Conservation (phyloP, 1,284 basidiomycete genomes). For the Fistulinella staudtii region DNA sequence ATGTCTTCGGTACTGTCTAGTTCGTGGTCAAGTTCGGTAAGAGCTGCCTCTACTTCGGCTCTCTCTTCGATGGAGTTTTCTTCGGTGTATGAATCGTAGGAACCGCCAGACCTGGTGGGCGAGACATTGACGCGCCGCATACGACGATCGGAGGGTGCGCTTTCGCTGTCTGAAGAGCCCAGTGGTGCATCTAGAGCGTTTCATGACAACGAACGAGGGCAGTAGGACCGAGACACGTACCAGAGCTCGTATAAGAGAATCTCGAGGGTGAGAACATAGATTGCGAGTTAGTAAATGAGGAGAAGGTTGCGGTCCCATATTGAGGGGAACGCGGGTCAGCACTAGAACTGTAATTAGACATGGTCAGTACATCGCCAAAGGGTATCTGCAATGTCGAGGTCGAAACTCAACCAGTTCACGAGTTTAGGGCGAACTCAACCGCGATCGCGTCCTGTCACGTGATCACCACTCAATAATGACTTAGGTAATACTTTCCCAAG, state of each 20-base stretch:
- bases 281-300: conserved; percentile 42
- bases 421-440: conserved; percentile 34
- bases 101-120: conserved; percentile 34
- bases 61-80: conserved; percentile 44
- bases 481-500: conserved; percentile 15
- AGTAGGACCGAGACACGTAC: conserved; percentile 18
- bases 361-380: conserved; percentile 30
- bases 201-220: conserved; percentile 3
- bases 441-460: conserved; percentile 34
- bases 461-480: conserved; percentile 18
- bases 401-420: conserved; percentile 28
- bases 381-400: conserved; percentile 1
- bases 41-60: conserved; percentile 62
- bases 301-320: conserved; percentile 49
- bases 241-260: conserved; percentile 39
- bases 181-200: conserved; percentile 30
- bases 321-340: conserved; percentile 43
- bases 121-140: conserved; percentile 43
- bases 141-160: conserved; percentile 33
- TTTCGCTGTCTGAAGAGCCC: conserved; percentile 39
- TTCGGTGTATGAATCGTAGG: conserved; percentile 38
- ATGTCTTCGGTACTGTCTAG: conserved; percentile 58
- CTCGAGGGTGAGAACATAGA: conserved; percentile 43
- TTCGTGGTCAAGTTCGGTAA: conserved; percentile 63
- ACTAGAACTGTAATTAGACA: conserved; percentile 35